A percentile compares a stretch with the other conserved stretches of the same genome.
phyloP scores from a whole-genome alignment of 192 early-diverging fungal genomes.

The Kickxella alabastrina region DNA sequence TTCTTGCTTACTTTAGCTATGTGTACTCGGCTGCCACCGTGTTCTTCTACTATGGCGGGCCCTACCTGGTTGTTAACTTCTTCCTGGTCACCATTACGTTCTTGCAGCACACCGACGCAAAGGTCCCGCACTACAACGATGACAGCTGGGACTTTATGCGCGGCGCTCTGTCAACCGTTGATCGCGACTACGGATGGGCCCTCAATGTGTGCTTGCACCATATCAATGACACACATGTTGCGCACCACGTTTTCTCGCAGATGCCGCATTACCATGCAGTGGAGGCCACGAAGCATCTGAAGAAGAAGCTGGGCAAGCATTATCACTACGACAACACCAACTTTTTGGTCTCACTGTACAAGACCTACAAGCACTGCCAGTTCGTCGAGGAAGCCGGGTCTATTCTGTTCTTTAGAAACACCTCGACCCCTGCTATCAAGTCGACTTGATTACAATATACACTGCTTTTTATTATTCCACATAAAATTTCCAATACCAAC shows the following conservation, averaged over 20 bases:
- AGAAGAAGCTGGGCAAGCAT: constrained; percentile 75
- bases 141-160: constrained; percentile 86
- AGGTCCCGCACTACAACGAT: constrained; percentile 85
- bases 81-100: constrained; percentile 97
- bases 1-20: constrained; percentile 53
- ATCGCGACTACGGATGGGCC: constrained; percentile 83
- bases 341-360: constrained; percentile 64
- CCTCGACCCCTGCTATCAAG: constrained; percentile 14
- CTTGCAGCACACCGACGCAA: constrained; percentile 88
- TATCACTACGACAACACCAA: constrained; percentile 76
- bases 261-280: constrained; percentile 96
- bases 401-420: constrained; percentile 60
- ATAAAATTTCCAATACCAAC: background rate
- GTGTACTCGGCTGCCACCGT: constrained; percentile 60
- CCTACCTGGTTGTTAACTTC: constrained; percentile 89
- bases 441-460: too few relatives aligned
- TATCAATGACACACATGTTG: constrained; percentile 90
- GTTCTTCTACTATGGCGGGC: constrained; percentile 81
- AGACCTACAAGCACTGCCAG: constrained; percentile 64
- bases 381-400: constrained; percentile 93
- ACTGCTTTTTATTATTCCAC: background rate
- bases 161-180: constrained; percentile 86
- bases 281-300: constrained; percentile 80
- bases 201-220: constrained; percentile 78
- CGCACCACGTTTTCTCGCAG: constrained; percentile 93